Evolutionary conservation across 129 eudicot genomes (phyloP).

Genomic region (Sambucus nigra): DNA sequence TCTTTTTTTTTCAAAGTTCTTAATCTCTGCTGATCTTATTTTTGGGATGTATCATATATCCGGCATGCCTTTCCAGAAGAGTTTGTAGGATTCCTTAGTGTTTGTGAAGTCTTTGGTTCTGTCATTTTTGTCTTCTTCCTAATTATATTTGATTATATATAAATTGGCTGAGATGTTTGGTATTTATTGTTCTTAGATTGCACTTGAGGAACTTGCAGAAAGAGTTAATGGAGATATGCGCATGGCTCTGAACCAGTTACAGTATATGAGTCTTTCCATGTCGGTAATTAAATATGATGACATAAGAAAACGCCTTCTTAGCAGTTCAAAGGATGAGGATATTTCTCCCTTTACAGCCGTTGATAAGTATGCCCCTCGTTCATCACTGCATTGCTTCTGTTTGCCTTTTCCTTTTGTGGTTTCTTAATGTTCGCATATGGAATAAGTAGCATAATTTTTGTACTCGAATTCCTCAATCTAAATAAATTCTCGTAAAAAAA

Average conservation of each 20-base stretch:
- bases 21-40: no score
- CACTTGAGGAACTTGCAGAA: slow-evolving; percentile 90
- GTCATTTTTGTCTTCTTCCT: background rate
- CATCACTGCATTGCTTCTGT: background rate
- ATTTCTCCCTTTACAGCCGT: slow-evolving; percentile 96
- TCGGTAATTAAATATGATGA: slow-evolving; percentile 77
- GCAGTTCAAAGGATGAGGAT: slow-evolving; percentile 94
- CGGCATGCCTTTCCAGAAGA: background rate
- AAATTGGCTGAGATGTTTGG: background rate
- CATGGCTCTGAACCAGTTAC: slow-evolving; percentile 96
- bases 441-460: no score
- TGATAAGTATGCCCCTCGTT: slow-evolving; percentile 54
- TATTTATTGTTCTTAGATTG: slow-evolving; percentile 44
- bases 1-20: no score
- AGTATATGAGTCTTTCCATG: slow-evolving; percentile 92
- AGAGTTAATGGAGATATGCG: slow-evolving; percentile 97
- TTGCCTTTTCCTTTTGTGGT: background rate
- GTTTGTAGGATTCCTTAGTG: background rate
- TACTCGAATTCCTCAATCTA: no score
- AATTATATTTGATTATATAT: no score
- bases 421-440: no score
- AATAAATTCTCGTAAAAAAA: no score
- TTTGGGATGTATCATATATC: no score
- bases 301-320: slow-evolving; percentile 78
- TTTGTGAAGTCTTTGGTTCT: background rate